These are phyloP conservation scores for Hymenoscyphus fructigenus DNA, from an alignment of 2,329 filamentous ascomycete genomes.

Conservation along the genomic window DNA sequence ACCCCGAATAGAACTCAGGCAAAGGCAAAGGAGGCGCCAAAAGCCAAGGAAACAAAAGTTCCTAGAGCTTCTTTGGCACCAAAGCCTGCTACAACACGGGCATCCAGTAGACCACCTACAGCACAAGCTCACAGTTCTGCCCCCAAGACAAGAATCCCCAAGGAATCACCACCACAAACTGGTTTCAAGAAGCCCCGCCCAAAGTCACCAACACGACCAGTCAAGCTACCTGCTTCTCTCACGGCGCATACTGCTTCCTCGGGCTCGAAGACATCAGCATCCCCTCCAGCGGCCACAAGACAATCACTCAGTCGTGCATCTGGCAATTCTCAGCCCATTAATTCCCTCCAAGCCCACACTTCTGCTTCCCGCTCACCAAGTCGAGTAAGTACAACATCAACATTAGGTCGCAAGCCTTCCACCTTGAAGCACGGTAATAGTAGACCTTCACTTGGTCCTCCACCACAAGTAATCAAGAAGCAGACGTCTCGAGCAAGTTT, in stretches of 20 bases:
- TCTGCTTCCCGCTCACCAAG: conserved; percentile 37
- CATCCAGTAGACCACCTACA: conserved; percentile 27
- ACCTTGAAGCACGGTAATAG: conserved; percentile 26
- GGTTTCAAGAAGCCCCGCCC: conserved; percentile 57
- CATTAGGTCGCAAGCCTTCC: conserved; percentile 30
- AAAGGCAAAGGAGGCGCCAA: conserved; percentile 3
- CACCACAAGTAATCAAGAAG: conserved; percentile 47
- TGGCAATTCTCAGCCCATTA: conserved; percentile 38
- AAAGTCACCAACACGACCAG: conserved; percentile 68
- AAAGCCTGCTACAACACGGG: conserved; percentile 20
- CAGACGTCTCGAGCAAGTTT: conserved; percentile 52
- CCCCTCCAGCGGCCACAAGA: conserved; percentile 34
- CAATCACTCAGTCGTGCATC: conserved; percentile 45
- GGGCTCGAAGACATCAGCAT: conserved; percentile 57
- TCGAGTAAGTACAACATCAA: conserved; percentile 27
- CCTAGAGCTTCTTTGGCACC: conserved; percentile 22
- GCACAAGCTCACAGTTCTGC: conserved; percentile 20
- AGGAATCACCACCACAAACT: conserved; percentile 32
- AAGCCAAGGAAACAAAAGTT: conserved; percentile 15
- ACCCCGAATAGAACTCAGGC: conserved; percentile 29
- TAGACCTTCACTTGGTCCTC: conserved; percentile 50
- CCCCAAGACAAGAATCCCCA: conserved; percentile 29
- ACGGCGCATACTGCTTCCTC: conserved; percentile 70
- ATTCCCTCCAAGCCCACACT: conserved; percentile 26
- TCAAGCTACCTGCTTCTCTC: conserved; percentile 64